These are phyloP conservation scores for Colletotrichum chlorophyti DNA, from an alignment of 2,329 filamentous ascomycete genomes.

Conservation along the genomic window DNA sequence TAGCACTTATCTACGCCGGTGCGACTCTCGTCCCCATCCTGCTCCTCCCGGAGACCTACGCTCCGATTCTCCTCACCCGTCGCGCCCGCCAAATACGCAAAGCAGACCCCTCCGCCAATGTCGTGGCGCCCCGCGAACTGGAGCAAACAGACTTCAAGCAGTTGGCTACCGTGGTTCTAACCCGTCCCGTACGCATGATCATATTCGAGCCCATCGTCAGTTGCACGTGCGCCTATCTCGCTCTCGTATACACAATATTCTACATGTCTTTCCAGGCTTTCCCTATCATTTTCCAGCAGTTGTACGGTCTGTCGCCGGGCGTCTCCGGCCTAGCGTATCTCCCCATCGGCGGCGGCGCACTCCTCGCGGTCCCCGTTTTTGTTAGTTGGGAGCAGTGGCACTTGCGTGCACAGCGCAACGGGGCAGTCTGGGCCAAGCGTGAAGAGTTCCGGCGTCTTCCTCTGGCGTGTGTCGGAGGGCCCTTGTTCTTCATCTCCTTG, in stretches of 20 bases:
- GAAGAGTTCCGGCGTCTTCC: constrained; percentile 76
- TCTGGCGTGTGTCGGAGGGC: constrained; percentile 73
- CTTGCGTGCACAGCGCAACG: constrained; percentile 13
- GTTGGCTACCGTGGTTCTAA: constrained; percentile 73
- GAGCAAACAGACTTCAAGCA: constrained; percentile 63
- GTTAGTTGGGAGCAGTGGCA: constrained; percentile 58
- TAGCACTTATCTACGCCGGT: constrained; percentile 72
- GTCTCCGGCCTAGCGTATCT: constrained; percentile 73
- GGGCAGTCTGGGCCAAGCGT: constrained; percentile 63
- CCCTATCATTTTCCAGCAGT: constrained; percentile 69
- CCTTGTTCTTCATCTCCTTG: constrained; percentile 62
- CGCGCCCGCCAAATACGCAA: constrained; percentile 65
- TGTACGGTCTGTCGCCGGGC: constrained; percentile 70
- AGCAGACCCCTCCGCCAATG: constrained; percentile 55
- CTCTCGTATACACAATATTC: constrained; percentile 71
- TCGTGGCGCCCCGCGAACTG: constrained; percentile 68
- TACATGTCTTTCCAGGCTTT: constrained; percentile 82
- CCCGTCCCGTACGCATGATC: constrained; percentile 76
- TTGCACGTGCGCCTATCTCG: constrained; percentile 73
- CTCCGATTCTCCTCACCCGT: constrained; percentile 61
- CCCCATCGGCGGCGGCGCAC: constrained; percentile 69
- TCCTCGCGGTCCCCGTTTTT: constrained; percentile 66
- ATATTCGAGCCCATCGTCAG: constrained; percentile 76
- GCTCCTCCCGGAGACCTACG: constrained; percentile 71
- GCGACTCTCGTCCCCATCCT: constrained; percentile 65